Evolutionary conservation across 139 green algal species (phyloP).

Genomic region (Tetratostichococcus sp.): DNA sequence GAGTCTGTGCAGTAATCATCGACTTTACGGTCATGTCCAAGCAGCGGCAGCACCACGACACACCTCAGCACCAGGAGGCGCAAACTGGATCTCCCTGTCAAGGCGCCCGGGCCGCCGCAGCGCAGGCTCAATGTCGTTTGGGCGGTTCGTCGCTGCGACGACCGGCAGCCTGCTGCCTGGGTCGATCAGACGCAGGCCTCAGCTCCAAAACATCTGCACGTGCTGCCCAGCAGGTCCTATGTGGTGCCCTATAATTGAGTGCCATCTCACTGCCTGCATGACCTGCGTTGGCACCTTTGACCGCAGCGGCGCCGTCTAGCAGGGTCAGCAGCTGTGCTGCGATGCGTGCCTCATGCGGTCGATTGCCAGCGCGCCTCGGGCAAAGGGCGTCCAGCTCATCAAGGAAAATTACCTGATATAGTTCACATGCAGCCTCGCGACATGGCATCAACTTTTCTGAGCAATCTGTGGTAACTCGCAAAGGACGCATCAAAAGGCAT

Average conservation of each 20-base stretch:
- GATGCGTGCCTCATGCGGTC: constrained; percentile 73
- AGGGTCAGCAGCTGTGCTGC: constrained; percentile 95
- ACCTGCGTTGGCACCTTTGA: neutral
- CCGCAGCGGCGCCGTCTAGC: constrained; percentile 65
- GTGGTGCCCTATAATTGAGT: too few species aligned
- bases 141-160: constrained; percentile 83
- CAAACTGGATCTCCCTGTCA: constrained; percentile 73
- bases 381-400: constrained; percentile 89
- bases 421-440: too few species aligned
- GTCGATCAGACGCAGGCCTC: too few species aligned
- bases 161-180: constrained; percentile 53
- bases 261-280: too few species aligned
- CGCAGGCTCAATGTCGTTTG: constrained; percentile 85
- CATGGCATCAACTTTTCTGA: too few species aligned
- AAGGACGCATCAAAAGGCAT: too few species aligned
- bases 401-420: constrained; percentile 60
- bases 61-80: neutral
- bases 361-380: constrained; percentile 52
- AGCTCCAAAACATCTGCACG: constrained; percentile 2
- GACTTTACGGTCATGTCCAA: too few species aligned
- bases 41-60: too few species aligned
- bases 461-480: too few species aligned
- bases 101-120: constrained; percentile 81
- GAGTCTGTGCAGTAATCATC: too few species aligned
- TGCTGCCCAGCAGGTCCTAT: neutral